Conservation (phyloP, 1,284 basidiomycete species). For the Cutaneotrichosporon mucoides region DNA sequence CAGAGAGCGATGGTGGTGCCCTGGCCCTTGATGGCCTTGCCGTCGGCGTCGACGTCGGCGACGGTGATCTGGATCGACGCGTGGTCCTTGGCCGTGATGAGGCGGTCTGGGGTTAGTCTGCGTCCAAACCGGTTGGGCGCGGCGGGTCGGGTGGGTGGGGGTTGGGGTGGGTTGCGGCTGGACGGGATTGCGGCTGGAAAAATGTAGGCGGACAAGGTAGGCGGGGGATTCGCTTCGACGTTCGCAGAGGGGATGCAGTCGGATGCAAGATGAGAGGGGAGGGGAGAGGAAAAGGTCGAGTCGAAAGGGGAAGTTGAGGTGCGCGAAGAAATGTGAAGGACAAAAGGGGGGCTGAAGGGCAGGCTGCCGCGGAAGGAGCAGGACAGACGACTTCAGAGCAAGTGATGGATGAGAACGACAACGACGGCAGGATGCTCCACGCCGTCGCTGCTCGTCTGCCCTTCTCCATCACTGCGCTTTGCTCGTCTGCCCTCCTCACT, state of each 20-base stretch:
- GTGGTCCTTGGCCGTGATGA: slow-evolving; percentile 98
- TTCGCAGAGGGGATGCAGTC: no score
- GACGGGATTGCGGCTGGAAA: no score
- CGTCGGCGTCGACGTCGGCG: slow-evolving; percentile 89
- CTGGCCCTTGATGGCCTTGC: slow-evolving; percentile 73
- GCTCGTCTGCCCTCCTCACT: no score
- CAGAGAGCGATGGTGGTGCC: slow-evolving; percentile 90
- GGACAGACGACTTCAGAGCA: background rate
- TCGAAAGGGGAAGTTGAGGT: no score
- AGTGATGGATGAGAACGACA: no score
- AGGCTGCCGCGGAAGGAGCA: no score
- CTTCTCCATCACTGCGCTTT: background rate
- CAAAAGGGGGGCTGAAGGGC: no score
- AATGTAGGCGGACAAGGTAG: no score
- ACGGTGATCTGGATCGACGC: slow-evolving; percentile 94
- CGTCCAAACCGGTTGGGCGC: background rate
- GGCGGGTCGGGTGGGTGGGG: background rate
- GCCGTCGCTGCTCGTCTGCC: background rate
- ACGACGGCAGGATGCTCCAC: background rate
- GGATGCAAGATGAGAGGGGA: no score
- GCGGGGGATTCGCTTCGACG: no score
- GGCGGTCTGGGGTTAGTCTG: slow-evolving; percentile 61
- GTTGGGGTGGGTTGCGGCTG: background rate
- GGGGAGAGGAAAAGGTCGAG: no score
- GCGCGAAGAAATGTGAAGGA: no score